phyloP scores from a whole-genome alignment of 2,329 filamentous ascomycete species.

The Scytalidium sp. region DNA sequence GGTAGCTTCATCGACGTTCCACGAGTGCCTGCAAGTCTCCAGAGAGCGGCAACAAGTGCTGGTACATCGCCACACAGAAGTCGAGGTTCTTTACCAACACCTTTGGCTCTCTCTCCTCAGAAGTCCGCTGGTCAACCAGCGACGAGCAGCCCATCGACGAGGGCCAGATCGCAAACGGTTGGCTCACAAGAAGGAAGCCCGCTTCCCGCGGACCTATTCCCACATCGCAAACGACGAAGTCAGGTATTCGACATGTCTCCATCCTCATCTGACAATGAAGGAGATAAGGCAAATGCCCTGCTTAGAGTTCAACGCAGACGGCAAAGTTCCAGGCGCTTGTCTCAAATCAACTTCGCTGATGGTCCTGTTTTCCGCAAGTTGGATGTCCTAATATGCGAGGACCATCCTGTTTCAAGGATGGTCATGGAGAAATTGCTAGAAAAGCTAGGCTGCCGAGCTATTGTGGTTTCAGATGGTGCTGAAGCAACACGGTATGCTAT shows the following conservation, averaged over 20 bases:
- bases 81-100: slow-evolving; percentile 43
- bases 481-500: slow-evolving; percentile 92
- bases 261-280: slow-evolving; percentile 96
- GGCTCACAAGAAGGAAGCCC: slow-evolving; percentile 91
- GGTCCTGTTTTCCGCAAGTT: slow-evolving; percentile 85
- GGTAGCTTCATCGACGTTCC: slow-evolving; percentile 70
- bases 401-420: slow-evolving; percentile 92
- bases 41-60: slow-evolving; percentile 56
- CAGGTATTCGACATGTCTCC: slow-evolving; percentile 96
- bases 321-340: slow-evolving; percentile 93
- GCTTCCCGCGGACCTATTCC: slow-evolving; percentile 60
- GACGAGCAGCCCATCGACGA: slow-evolving; percentile 57
- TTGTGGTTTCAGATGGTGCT: slow-evolving; percentile 84
- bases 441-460: slow-evolving; percentile 90
- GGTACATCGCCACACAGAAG: slow-evolving; percentile 56
- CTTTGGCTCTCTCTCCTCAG: slow-evolving; percentile 57
- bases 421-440: slow-evolving; percentile 99
- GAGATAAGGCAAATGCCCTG: slow-evolving; percentile 84
- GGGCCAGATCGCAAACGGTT: slow-evolving; percentile 85
- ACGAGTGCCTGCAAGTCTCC: slow-evolving; percentile 55
- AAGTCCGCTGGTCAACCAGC: slow-evolving; percentile 63
- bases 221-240: slow-evolving; percentile 85
- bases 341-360: slow-evolving; percentile 82
- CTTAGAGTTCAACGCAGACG: slow-evolving; percentile 88
- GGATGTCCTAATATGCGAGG: slow-evolving; percentile 94